These are phyloP conservation scores for Cynara cardunculus DNA, from an alignment of 129 eudicot species.

Conservation along the genomic window DNA sequence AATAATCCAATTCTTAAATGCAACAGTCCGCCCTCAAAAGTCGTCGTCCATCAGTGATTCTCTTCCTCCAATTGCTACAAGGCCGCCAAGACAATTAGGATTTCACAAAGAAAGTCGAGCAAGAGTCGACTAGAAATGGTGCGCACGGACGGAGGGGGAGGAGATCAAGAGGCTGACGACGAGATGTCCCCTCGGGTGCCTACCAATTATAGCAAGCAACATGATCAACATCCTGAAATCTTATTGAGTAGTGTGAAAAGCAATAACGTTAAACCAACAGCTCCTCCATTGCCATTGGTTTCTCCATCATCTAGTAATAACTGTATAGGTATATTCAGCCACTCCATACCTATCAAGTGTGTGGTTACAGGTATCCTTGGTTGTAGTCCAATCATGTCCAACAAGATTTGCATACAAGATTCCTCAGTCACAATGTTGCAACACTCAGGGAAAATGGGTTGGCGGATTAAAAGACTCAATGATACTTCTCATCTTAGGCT, in stretches of 20 bases:
- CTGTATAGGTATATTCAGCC: slow-evolving; percentile 64
- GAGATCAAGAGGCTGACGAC: slow-evolving; percentile 67
- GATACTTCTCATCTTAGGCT: slow-evolving; percentile 77
- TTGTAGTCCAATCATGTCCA: slow-evolving; percentile 62
- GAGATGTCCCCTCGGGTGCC: slow-evolving; percentile 80
- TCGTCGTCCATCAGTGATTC: slow-evolving; percentile 25
- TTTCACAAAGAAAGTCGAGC: slow-evolving; percentile 55
- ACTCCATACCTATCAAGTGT: slow-evolving; percentile 69
- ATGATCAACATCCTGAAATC: slow-evolving; percentile 18
- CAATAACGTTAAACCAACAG: not conserved
- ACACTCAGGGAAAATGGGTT: slow-evolving; percentile 64
- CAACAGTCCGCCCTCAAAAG: slow-evolving; percentile 24
- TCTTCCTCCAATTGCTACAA: slow-evolving; percentile 35
- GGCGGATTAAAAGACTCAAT: slow-evolving; percentile 77
- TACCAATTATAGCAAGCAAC: slow-evolving; percentile 31
- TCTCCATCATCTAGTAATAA: slow-evolving; percentile 6
- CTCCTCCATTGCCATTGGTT: not conserved
- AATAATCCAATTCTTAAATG: slow-evolving; percentile 59
- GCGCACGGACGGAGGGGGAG: slow-evolving; percentile 18
- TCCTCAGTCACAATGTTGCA: slow-evolving; percentile 76
- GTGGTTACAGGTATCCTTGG: slow-evolving; percentile 72
- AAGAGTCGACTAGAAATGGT: slow-evolving; percentile 72
- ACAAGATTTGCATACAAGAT: slow-evolving; percentile 69
- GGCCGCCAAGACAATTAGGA: slow-evolving; percentile 46
- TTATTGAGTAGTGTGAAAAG: slow-evolving; percentile 28